phyloP scores from a whole-genome alignment of 176 grass and related monocot genomes.

The Phoenix roebelenii region DNA sequence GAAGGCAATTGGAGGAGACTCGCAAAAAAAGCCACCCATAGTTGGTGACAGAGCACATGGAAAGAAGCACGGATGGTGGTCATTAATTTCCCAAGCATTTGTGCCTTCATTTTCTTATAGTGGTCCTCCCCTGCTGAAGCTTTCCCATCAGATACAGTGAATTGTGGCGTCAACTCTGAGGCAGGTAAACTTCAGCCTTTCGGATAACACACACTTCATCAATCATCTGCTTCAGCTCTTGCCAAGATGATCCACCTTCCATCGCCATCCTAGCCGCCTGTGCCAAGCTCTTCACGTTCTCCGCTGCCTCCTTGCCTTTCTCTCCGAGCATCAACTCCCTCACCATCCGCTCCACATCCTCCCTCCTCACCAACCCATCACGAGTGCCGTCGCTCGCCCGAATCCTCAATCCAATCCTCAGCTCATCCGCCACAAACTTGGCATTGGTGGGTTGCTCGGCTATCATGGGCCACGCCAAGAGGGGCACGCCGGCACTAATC shows the following conservation, averaged over 20 bases:
- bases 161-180: too few relatives aligned
- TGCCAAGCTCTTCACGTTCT: constrained; percentile 5
- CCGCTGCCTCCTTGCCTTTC: constrained; percentile 3
- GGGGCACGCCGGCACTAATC: constrained; percentile 15
- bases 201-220: not conserved
- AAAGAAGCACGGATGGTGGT: too few relatives aligned
- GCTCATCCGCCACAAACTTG: constrained; percentile 30
- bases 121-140: too few relatives aligned
- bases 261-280: constrained; percentile 6
- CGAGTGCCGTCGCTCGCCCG: constrained; percentile 19
- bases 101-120: too few relatives aligned
- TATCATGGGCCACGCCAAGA: constrained; percentile 55
- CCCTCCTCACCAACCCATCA: constrained; percentile 1
- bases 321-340: constrained; percentile 29
- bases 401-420: constrained; percentile 30
- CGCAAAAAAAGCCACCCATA: too few relatives aligned
- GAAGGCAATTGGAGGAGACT: too few relatives aligned
- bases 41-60: too few relatives aligned
- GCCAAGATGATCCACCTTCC: constrained; percentile 27
- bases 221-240: constrained; percentile 22
- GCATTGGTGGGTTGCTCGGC: constrained; percentile 44
- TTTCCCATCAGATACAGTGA: too few relatives aligned
- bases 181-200: too few relatives aligned
- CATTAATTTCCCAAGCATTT: too few relatives aligned
- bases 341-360: constrained; percentile 13